A percentile compares a stretch with the other conserved stretches of the same genome.
phyloP scores from a whole-genome alignment of 2,329 filamentous ascomycete species.

The Orbilia brochopaga region DNA sequence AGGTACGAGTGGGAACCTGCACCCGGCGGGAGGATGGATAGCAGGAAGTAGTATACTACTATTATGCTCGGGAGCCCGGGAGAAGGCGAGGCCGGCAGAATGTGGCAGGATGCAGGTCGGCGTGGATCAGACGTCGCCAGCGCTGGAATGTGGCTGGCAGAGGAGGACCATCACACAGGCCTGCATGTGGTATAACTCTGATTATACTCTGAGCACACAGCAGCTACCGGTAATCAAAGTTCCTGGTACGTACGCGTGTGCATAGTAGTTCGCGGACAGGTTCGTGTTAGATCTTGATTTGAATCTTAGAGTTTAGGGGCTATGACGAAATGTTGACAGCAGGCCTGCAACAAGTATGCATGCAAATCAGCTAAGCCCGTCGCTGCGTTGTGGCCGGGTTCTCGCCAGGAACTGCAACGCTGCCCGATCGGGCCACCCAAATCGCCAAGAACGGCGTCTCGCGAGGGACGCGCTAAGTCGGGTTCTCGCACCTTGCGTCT shows the following conservation, averaged over 20 bases:
- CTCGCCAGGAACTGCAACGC: conserved; percentile 28
- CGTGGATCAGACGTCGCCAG: conserved; percentile 24
- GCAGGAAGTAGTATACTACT: background rate
- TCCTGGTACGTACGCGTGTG: no score
- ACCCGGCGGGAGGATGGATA: no score
- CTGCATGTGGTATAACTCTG: no score
- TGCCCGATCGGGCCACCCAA: conserved; percentile 14
- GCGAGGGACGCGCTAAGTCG: no score
- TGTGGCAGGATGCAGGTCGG: conserved; percentile 21
- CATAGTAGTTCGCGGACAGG: conserved; percentile 1
- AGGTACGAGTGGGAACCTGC: conserved; percentile 6
- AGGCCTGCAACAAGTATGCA: no score
- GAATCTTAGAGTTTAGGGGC: conserved; percentile 38
- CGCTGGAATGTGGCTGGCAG: conserved; percentile 43
- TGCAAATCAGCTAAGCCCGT: no score
- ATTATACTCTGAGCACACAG: no score
- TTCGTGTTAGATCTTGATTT: conserved; percentile 33
- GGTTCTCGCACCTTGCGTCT: no score
- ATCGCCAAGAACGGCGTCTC: conserved; percentile 7
- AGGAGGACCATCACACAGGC: conserved; percentile 35
- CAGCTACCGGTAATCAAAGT: no score
- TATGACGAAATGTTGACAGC: conserved; percentile 49
- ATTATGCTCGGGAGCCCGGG: background rate
- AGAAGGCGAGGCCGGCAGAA: background rate
- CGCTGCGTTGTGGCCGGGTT: conserved; percentile 20